These are phyloP conservation scores for Kwoniella sp. DNA, from an alignment of 768 basidiomycete genomes.

Conservation along the genomic window DNA sequence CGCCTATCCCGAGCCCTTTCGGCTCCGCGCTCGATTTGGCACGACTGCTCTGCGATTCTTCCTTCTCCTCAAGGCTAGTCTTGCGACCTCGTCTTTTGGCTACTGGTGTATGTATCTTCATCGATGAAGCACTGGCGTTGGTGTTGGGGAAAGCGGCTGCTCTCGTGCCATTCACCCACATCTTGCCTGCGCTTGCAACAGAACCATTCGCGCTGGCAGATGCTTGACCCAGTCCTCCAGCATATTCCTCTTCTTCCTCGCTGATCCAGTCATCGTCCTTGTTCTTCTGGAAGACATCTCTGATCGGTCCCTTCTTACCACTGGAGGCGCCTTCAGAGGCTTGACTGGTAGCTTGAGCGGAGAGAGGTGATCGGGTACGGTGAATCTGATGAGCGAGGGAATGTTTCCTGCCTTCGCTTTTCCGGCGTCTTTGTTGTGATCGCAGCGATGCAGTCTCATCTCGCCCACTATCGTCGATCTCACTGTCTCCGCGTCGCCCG, in stretches of 20 bases:
- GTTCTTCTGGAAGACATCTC: constrained; percentile 55
- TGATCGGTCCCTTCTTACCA: constrained; percentile 32
- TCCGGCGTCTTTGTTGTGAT: constrained; percentile 57
- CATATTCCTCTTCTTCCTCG: constrained; percentile 51
- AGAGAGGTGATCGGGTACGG: constrained; percentile 71
- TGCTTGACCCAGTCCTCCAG: constrained; percentile 55
- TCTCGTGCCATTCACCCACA: constrained; percentile 26
- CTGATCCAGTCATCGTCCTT: constrained; percentile 57
- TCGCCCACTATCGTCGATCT: constrained; percentile 31
- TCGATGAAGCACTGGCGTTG: not conserved
- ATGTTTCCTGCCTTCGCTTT: constrained; percentile 7
- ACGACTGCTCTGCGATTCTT: constrained; percentile 4
- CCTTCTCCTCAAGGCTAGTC: constrained; percentile 18
- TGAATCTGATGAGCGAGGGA: constrained; percentile 58
- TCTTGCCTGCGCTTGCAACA: not conserved
- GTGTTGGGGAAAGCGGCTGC: constrained; percentile 23
- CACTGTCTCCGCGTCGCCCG: constrained; percentile 60
- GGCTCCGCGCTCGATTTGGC: not conserved
- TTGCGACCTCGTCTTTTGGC: constrained; percentile 16
- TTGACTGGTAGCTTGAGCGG: constrained; percentile 17
- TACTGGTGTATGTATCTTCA: constrained; percentile 4
- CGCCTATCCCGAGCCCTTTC: constrained; percentile 11
- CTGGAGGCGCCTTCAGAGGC: constrained; percentile 65
- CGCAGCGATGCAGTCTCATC: constrained; percentile 59
- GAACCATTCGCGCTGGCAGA: not conserved